These are phyloP conservation scores for Hypoxylon fragiforme DNA, from an alignment of 495 filamentous ascomycete species.

Conservation along the genomic window DNA sequence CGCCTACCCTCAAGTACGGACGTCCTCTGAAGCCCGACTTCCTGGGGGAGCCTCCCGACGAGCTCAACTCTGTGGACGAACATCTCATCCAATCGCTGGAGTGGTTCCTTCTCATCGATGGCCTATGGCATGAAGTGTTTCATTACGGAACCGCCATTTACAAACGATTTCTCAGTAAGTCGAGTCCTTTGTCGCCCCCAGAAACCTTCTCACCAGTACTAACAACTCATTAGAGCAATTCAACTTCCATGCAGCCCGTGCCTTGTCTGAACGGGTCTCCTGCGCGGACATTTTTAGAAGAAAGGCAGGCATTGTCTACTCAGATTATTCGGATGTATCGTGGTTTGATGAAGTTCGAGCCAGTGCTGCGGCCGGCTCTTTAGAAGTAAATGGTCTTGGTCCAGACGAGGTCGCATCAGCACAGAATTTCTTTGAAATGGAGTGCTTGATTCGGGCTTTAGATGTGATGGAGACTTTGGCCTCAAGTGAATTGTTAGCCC, in stretches of 20 bases:
- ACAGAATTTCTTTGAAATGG: constrained; percentile 71
- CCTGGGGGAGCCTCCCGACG: constrained; percentile 63
- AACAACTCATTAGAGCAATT: constrained; percentile 45
- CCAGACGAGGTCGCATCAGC: constrained; percentile 53
- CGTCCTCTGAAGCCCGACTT: constrained; percentile 62
- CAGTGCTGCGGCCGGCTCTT: constrained; percentile 39
- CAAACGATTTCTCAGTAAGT: constrained; percentile 72
- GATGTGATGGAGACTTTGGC: constrained; percentile 63
- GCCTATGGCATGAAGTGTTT: constrained; percentile 72
- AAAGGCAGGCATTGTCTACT: constrained; percentile 39
- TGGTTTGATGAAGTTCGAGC: constrained; percentile 48
- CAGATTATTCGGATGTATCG: constrained; percentile 39
- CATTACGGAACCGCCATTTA: constrained; percentile 67
- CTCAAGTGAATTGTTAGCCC: constrained; percentile 47
- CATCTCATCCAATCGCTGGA: constrained; percentile 77
- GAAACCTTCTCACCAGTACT: constrained; percentile 33
- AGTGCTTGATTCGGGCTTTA: constrained; percentile 67
- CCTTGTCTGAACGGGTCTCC: constrained; percentile 55
- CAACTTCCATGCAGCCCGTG: constrained; percentile 67
- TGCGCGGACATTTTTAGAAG: constrained; percentile 47
- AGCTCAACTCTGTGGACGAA: constrained; percentile 60
- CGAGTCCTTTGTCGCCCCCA: background rate
- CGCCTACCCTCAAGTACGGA: constrained; percentile 50
- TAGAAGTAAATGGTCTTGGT: constrained; percentile 39
- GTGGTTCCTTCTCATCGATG: constrained; percentile 78